Evolutionary conservation across 106 monocot species (phyloP).

Genomic region (Allium sativum): DNA sequence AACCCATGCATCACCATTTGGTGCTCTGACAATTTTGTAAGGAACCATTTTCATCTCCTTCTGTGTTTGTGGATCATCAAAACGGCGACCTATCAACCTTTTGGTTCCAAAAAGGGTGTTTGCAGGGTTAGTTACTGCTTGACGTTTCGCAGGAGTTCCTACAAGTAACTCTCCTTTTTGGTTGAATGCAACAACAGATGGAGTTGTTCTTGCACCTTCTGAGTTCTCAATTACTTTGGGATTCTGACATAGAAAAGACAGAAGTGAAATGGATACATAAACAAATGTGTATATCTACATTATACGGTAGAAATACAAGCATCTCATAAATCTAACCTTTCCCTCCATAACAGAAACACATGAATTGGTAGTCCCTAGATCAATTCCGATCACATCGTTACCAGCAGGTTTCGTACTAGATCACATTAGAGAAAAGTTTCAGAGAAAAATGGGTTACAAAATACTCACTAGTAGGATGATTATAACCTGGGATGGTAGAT

Average conservation of each 20-base stretch:
- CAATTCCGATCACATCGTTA: slow-evolving; percentile 49
- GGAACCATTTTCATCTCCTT: slow-evolving; percentile 67
- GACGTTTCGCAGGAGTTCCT: slow-evolving; percentile 44
- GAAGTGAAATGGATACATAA: no score
- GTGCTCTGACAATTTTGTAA: slow-evolving; percentile 47
- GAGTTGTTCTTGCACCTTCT: slow-evolving; percentile 41
- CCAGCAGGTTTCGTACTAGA: slow-evolving; percentile 30
- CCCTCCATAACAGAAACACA: slow-evolving; percentile 48
- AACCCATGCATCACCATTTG: slow-evolving; percentile 62
- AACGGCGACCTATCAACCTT: slow-evolving; percentile 37
- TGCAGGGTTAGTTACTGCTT: slow-evolving; percentile 40
- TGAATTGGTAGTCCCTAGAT: slow-evolving; percentile 46
- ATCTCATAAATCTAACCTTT: slow-evolving; percentile 13
- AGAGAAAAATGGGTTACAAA: background rate
- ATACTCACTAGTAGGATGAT: background rate
- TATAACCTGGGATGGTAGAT: no score
- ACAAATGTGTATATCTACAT: background rate
- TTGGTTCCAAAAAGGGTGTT: slow-evolving; percentile 57
- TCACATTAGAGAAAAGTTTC: background rate
- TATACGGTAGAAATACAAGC: background rate
- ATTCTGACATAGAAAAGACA: slow-evolving; percentile 2
- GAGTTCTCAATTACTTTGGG: slow-evolving; percentile 45
- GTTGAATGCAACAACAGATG: slow-evolving; percentile 43
- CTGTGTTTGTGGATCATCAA: slow-evolving; percentile 51
- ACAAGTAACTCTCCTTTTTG: slow-evolving; percentile 47